Evolutionary conservation across 2,329 filamentous ascomycete genomes (phyloP).

Genomic region (Metarhizium anisopliae): DNA sequence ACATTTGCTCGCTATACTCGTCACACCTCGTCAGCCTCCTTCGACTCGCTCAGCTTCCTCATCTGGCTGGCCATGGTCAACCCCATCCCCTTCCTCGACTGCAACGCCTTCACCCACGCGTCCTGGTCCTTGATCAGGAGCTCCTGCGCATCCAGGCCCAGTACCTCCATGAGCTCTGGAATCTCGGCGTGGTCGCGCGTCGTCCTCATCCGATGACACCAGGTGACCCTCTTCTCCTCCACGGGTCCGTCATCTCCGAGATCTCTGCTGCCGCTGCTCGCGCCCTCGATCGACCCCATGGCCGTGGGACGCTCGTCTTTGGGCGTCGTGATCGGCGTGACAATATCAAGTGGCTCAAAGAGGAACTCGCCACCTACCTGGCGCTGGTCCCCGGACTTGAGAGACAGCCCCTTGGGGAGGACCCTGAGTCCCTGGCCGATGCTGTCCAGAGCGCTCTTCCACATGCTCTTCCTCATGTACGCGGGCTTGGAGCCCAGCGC

Average conservation of each 20-base stretch:
- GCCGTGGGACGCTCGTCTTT: slow-evolving; percentile 21
- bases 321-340: slow-evolving; percentile 36
- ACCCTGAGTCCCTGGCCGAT: slow-evolving; percentile 53
- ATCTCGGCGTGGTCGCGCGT: slow-evolving; percentile 72
- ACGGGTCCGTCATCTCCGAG: slow-evolving; percentile 19
- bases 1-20: slow-evolving; percentile 4
- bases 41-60: slow-evolving; percentile 30
- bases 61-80: slow-evolving; percentile 41
- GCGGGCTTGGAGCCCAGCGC: slow-evolving; percentile 49
- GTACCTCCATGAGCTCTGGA: slow-evolving; percentile 51
- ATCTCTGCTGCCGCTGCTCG: slow-evolving; percentile 8
- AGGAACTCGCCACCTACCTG: slow-evolving; percentile 73
- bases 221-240: slow-evolving; percentile 56
- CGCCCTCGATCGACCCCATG: slow-evolving; percentile 13
- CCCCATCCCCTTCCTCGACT: slow-evolving; percentile 44
- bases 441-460: slow-evolving; percentile 39
- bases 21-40: slow-evolving; percentile 1
- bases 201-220: slow-evolving; percentile 75
- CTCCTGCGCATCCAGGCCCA: slow-evolving; percentile 44
- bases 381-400: slow-evolving; percentile 55
- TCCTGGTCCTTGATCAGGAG: slow-evolving; percentile 29
- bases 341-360: slow-evolving; percentile 49
- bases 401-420: slow-evolving; percentile 45
- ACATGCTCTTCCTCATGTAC: slow-evolving; percentile 52
- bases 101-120: slow-evolving; percentile 37